phyloP scores from a whole-genome alignment of 371 early-diverging fungal genomes.

The Syncephalis plumigaleata region DNA sequence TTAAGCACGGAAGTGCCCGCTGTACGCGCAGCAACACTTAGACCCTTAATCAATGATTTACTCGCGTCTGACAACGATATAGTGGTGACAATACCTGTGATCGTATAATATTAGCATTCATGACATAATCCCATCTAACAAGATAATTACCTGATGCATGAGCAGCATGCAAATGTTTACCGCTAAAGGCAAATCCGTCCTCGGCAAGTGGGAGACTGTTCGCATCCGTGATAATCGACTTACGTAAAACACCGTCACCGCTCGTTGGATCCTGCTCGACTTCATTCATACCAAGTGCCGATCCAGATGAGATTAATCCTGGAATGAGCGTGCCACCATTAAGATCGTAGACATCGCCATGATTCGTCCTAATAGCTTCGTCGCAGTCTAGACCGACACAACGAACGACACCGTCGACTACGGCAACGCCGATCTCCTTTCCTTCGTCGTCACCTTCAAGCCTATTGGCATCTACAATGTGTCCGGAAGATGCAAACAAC shows the following conservation, averaged over 20 bases:
- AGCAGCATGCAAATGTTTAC: constrained; percentile 32
- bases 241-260: constrained; percentile 22
- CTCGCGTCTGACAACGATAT: constrained; percentile 6
- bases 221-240: constrained; percentile 10
- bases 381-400: constrained; percentile 32
- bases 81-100: constrained; percentile 31
- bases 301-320: constrained; percentile 24
- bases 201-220: constrained; percentile 14
- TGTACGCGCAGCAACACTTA: constrained; percentile 6
- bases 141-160: constrained; percentile 39
- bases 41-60: constrained; percentile 3
- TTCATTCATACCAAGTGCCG: constrained; percentile 33
- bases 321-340: constrained; percentile 15
- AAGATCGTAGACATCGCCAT: constrained; percentile 11
- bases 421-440: constrained; percentile 17
- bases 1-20: constrained; percentile 5
- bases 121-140: constrained; percentile 28
- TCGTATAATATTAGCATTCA: constrained; percentile 15
- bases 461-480: constrained; percentile 6
- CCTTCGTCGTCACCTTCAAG: constrained; percentile 4
- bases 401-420: constrained; percentile 23
- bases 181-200: constrained; percentile 38
- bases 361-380: constrained; percentile 8
- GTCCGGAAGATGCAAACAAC: constrained; percentile 8
- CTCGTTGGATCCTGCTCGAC: constrained; percentile 30